Evolutionary conservation across 257 asterid species (phyloP).

Genomic region (Capsicum pubescens): DNA sequence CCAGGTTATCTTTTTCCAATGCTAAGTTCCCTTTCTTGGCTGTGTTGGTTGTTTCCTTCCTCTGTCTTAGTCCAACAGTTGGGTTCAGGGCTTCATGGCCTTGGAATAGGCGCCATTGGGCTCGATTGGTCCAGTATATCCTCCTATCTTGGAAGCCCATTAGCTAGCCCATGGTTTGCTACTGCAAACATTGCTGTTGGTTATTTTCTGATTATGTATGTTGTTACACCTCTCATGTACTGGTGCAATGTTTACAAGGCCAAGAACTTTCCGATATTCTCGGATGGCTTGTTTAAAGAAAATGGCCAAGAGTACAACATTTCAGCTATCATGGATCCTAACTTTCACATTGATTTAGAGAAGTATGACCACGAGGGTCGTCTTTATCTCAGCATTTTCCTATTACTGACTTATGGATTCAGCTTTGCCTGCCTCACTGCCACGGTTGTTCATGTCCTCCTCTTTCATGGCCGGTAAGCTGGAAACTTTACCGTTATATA

Average conservation of each 20-base stretch:
- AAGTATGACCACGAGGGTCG: slow-evolving; percentile 84
- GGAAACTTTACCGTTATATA: neutral
- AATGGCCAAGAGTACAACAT: slow-evolving; percentile 77
- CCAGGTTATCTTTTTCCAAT: slow-evolving; percentile 91
- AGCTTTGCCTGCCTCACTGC: slow-evolving; percentile 96
- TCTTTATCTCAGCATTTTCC: slow-evolving; percentile 82
- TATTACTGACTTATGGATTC: slow-evolving; percentile 81
- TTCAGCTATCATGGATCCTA: slow-evolving; percentile 68
- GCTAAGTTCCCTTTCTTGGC: slow-evolving; percentile 87
- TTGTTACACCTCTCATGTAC: slow-evolving; percentile 66
- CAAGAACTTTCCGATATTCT: slow-evolving; percentile 84
- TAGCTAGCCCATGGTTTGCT: slow-evolving; percentile 99
- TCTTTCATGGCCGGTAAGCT: slow-evolving; percentile 87
- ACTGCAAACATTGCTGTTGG: slow-evolving; percentile 92
- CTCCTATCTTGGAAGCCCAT: slow-evolving; percentile 92
- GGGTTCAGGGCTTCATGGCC: slow-evolving; percentile 94
- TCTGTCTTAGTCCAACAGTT: slow-evolving; percentile 85
- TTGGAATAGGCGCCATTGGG: slow-evolving; percentile 91
- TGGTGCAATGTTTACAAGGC: slow-evolving; percentile 77
- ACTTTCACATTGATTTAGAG: slow-evolving; percentile 81
- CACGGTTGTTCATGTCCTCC: slow-evolving; percentile 81
- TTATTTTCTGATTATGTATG: slow-evolving; percentile 70
- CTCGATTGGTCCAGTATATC: slow-evolving; percentile 95
- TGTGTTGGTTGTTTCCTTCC: slow-evolving; percentile 83
- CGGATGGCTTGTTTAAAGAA: slow-evolving; percentile 79